A percentile compares a stretch with the other conserved stretches of the same genome.
Conservation (phyloP, 768 basidiomycete genomes). For the Collybiopsis confluens region DNA sequence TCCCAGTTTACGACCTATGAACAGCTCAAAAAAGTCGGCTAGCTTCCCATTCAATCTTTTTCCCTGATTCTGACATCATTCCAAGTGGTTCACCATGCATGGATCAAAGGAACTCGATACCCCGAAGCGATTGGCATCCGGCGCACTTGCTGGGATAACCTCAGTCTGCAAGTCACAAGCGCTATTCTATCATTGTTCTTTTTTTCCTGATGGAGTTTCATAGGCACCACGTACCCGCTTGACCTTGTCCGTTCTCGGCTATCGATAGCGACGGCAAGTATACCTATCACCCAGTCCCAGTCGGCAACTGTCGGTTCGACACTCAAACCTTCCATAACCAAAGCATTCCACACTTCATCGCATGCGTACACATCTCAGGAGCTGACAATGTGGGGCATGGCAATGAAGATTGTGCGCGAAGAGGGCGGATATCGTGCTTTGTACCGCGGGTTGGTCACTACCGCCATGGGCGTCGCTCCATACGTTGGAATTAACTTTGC, state of each 20-base stretch:
- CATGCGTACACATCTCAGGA: slow-evolving; percentile 46
- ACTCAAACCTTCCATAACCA: slow-evolving; percentile 27
- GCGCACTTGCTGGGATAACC: slow-evolving; percentile 89
- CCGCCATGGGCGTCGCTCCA: slow-evolving; percentile 86
- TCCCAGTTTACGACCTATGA: slow-evolving; percentile 79
- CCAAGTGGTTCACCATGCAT: slow-evolving; percentile 63
- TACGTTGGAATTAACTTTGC: slow-evolving; percentile 91
- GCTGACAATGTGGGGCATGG: slow-evolving; percentile 84
- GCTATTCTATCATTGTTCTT: not conserved
- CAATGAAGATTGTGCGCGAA: slow-evolving; percentile 81
- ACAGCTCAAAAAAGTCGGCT: slow-evolving; percentile 75
- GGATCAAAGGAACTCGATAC: slow-evolving; percentile 82
- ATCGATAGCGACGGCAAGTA: slow-evolving; percentile 89
- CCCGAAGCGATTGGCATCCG: slow-evolving; percentile 77
- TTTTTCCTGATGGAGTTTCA: slow-evolving; percentile 7
- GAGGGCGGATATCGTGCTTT: slow-evolving; percentile 88
- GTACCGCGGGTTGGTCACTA: slow-evolving; percentile 82
- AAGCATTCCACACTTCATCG: slow-evolving; percentile 51
- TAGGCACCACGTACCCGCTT: slow-evolving; percentile 86
- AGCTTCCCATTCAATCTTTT: not conserved
- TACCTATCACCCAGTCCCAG: slow-evolving; percentile 30
- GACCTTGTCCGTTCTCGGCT: slow-evolving; percentile 91
- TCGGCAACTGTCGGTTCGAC: slow-evolving; percentile 22
- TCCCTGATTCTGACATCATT: slow-evolving; percentile 27
- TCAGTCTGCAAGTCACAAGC: slow-evolving; percentile 73